Evolutionary conservation across 257 asterid species (phyloP).

Genomic region (Galeopsis tetrahit): DNA sequence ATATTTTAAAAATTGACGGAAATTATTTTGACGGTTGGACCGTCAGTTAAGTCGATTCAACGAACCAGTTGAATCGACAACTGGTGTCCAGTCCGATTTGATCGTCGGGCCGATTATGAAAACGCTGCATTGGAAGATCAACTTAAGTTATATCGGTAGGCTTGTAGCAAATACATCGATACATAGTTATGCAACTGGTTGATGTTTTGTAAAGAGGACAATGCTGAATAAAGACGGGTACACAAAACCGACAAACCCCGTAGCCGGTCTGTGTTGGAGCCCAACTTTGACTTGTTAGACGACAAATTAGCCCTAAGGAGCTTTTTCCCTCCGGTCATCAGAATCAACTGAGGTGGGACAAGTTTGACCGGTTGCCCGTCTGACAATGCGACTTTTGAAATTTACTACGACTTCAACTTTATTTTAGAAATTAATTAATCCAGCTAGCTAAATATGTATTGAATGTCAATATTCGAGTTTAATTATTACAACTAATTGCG

Average conservation of each 20-base stretch:
- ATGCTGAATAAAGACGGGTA: not conserved
- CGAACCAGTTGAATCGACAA: no score
- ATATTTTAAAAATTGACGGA: no score
- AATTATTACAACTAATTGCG: not conserved
- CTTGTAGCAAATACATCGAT: no score
- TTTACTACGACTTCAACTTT: slow-evolving; percentile 38
- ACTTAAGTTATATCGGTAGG: no score
- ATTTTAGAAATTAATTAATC: not conserved
- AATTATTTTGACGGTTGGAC: no score
- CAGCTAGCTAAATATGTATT: not conserved
- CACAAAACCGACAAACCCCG: slow-evolving; percentile 31
- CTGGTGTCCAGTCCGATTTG: no score
- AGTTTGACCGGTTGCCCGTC: slow-evolving; percentile 57
- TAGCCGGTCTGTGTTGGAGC: slow-evolving; percentile 28
- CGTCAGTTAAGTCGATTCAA: no score
- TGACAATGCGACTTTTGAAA: slow-evolving; percentile 46
- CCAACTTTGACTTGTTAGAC: slow-evolving; percentile 44
- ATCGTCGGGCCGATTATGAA: no score
- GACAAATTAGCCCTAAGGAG: slow-evolving; percentile 25
- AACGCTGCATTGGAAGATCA: no score
- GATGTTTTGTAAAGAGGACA: no score
- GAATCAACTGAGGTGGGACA: slow-evolving; percentile 40
- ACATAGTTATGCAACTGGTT: no score
- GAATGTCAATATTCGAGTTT: slow-evolving; percentile 2
- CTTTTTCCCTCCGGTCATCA: slow-evolving; percentile 32